A percentile compares a stretch with the other conserved stretches of the same genome.
Conservation (phyloP, 306 rosid genomes). For the Acacia confusa region DNA sequence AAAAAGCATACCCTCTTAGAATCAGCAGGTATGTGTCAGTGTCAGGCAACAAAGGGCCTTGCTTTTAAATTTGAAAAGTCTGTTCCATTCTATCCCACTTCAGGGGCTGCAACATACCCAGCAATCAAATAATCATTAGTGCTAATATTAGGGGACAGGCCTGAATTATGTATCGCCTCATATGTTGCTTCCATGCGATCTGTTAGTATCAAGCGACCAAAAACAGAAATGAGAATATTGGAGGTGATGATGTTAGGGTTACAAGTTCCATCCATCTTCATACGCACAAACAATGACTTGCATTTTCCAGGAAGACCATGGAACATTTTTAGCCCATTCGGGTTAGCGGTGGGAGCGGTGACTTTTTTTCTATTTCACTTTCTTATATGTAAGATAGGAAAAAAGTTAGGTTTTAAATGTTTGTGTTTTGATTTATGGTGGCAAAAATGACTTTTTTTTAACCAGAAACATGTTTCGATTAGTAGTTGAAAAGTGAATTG, state of each 20-base stretch:
- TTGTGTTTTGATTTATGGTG: no score
- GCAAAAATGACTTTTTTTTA: no score
- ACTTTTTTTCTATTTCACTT: no score
- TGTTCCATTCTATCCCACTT: slow-evolving; percentile 80
- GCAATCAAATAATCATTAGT: slow-evolving; percentile 69
- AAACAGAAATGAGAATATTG: slow-evolving; percentile 48
- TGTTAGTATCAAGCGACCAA: slow-evolving; percentile 65
- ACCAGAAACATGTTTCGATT: no score
- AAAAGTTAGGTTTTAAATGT: no score
- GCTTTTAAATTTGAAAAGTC: slow-evolving; percentile 55
- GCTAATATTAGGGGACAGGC: slow-evolving; percentile 40
- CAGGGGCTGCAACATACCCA: slow-evolving; percentile 75
- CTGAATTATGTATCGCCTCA: slow-evolving; percentile 43
- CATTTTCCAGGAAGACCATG: slow-evolving; percentile 59
- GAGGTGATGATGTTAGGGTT: slow-evolving; percentile 50
- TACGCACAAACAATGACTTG: slow-evolving; percentile 52
- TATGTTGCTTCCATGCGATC: slow-evolving; percentile 72
- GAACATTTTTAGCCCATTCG: no score
- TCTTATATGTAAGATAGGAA: no score
- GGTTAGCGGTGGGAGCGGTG: no score
- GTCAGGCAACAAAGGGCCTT: slow-evolving; percentile 49
- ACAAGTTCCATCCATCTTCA: slow-evolving; percentile 55
- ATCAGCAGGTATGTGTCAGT: slow-evolving; percentile 49
- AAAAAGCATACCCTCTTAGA: slow-evolving; percentile 82
- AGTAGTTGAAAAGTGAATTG: no score